These are phyloP conservation scores for Mortierella alpina DNA, from an alignment of 192 early-diverging fungal genomes.

Conservation along the genomic window DNA sequence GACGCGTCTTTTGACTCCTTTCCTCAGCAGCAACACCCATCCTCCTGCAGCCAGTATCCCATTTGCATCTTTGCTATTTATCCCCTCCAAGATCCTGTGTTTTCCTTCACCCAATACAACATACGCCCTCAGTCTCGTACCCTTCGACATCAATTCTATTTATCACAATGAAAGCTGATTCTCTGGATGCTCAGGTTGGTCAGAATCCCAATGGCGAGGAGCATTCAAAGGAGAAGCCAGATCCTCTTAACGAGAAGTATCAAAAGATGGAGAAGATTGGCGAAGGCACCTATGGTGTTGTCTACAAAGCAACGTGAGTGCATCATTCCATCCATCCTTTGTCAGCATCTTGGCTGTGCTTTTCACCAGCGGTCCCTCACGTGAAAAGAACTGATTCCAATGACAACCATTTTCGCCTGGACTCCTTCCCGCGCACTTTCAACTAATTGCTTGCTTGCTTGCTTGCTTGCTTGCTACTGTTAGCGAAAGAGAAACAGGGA, in stretches of 20 bases:
- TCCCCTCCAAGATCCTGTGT: background rate
- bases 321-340: no score
- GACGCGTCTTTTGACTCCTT: background rate
- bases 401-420: no score
- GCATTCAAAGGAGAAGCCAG: slow-evolving; percentile 1
- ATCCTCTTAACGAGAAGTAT: slow-evolving; percentile 53
- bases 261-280: slow-evolving; percentile 83
- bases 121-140: background rate
- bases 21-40: background rate
- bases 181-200: background rate
- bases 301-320: slow-evolving; percentile 74
- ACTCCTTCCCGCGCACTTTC: background rate
- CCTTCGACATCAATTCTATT: background rate
- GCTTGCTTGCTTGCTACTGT: no score
- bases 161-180: background rate
- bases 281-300: slow-evolving; percentile 81
- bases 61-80: no score
- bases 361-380: background rate
- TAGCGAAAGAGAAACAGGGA: slow-evolving; percentile 60
- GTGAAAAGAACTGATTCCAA: no score
- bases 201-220: slow-evolving; percentile 2
- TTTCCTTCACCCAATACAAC: background rate
- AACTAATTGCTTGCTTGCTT: background rate
- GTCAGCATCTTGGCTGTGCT: background rate
- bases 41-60: background rate